Conservation (phyloP, 192 early-diverging fungal species). For the Helicostylum pulchrum region DNA sequence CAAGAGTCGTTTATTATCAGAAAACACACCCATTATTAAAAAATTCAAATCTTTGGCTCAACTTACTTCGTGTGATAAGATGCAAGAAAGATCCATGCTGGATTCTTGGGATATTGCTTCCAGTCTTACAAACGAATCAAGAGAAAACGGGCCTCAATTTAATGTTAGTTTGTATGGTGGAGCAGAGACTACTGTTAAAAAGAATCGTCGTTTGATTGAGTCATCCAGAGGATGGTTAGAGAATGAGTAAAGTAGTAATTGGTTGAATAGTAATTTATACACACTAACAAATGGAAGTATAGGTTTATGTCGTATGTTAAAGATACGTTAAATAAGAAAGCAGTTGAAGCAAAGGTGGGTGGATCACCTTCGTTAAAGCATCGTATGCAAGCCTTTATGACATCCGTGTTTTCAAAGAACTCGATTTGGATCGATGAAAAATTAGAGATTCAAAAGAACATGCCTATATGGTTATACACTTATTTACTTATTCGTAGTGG, state of each 20-base stretch:
- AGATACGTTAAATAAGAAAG: constrained; percentile 1
- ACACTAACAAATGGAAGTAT: background rate
- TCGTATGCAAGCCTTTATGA: constrained; percentile 12
- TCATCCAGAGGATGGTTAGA: constrained; percentile 19
- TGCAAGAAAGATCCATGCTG: background rate
- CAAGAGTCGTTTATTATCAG: background rate
- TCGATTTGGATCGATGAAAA: background rate
- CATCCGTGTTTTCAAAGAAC: background rate
- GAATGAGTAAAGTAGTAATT: constrained; percentile 20
- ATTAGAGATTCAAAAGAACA: constrained; percentile 38
- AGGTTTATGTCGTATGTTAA: constrained; percentile 13
- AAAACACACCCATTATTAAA: background rate
- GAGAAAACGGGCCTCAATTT: background rate
- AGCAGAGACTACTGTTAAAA: background rate
- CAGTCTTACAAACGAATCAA: constrained; percentile 1
- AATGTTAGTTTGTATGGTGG: no score
- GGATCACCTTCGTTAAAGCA: background rate
- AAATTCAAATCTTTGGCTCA: background rate
- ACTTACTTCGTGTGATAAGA: background rate
- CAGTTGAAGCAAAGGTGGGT: background rate
- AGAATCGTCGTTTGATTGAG: constrained; percentile 5
- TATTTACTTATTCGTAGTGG: constrained; percentile 81
- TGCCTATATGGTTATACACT: constrained; percentile 86
- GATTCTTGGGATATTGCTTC: constrained; percentile 7
- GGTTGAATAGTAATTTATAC: background rate